Percentiles rank a stretch among this genome's conserved stretches.
These are phyloP conservation scores for Dissophora globulifera DNA, from an alignment of 192 early-diverging fungal species.

Conservation along the genomic window DNA sequence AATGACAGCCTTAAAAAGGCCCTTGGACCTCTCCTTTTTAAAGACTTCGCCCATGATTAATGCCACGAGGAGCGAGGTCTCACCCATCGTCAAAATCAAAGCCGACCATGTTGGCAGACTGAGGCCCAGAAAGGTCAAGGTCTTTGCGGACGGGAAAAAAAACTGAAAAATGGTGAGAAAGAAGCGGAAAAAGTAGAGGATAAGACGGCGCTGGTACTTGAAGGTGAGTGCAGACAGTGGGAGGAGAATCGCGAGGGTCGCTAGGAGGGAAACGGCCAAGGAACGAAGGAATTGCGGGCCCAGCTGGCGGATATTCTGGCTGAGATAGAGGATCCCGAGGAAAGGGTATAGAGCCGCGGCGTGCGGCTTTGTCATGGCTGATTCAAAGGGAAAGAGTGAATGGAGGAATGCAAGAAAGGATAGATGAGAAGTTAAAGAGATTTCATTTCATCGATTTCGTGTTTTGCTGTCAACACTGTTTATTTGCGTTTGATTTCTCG, in stretches of 20 bases:
- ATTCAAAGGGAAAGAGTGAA: not conserved
- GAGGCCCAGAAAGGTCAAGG: conserved; percentile 14
- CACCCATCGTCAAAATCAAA: conserved; percentile 28
- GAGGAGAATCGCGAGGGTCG: conserved; percentile 30
- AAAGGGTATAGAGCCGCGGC: conserved; percentile 17
- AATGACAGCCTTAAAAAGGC: conserved; percentile 25
- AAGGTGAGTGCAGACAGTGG: conserved; percentile 33
- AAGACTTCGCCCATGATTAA: conserved; percentile 39
- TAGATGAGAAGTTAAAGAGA: not conserved
- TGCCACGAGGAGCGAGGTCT: conserved; percentile 29
- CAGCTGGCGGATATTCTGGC: conserved; percentile 15
- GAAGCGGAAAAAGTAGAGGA: conserved; percentile 16
- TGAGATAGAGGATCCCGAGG: conserved; percentile 26
- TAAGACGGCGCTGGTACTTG: conserved; percentile 26
- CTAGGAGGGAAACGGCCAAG: conserved; percentile 13
- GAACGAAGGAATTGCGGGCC: conserved; percentile 30
- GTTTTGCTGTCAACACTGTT: no score
- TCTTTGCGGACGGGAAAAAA: not conserved
- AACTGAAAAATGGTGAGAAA: conserved; percentile 5
- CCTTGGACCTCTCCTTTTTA: conserved; percentile 22
- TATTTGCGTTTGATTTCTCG: no score
- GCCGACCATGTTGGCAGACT: conserved; percentile 26
- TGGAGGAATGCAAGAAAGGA: not conserved
- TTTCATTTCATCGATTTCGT: not conserved
- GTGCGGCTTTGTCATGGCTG: not conserved